Percentiles rank a stretch among this genome's conserved stretches.
These are phyloP conservation scores for Gracilariopsis chorda DNA, from an alignment of 23 red algal species.

Conservation along the genomic window DNA sequence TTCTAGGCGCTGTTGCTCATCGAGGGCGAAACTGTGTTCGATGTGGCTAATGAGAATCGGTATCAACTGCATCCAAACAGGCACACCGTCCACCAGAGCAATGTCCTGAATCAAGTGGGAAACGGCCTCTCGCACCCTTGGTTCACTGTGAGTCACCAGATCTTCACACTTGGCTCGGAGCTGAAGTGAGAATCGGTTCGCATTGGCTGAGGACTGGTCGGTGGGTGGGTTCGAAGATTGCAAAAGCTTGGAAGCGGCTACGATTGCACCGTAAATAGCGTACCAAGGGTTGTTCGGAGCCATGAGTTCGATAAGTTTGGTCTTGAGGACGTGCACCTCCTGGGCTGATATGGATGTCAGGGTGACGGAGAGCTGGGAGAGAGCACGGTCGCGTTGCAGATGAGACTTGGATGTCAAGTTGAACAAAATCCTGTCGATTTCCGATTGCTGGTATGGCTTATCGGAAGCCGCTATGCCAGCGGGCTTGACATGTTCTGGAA, in stretches of 20 bases:
- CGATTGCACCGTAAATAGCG: not conserved
- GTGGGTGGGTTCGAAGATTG: not conserved
- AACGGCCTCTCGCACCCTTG: conserved; percentile 26
- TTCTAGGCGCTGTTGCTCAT: conserved; percentile 37
- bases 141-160: conserved; percentile 34
- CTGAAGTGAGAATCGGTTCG: not conserved
- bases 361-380: not conserved
- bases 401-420: not conserved
- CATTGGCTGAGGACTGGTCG: not conserved
- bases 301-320: not conserved
- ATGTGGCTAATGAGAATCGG: conserved; percentile 15
- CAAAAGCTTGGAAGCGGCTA: not conserved
- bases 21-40: conserved; percentile 32
- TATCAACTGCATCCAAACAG: conserved; percentile 11
- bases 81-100: not conserved
- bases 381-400: not conserved
- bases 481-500: too few relatives aligned
- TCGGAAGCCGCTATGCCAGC: too few relatives aligned
- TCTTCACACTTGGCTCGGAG: not conserved
- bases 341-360: not conserved
- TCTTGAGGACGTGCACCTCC: not conserved
- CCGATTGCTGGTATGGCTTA: not conserved
- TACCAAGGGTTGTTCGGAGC: not conserved
- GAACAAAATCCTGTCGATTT: not conserved
- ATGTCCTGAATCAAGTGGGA: conserved; percentile 12